Evolutionary conservation across 2,329 filamentous ascomycete species (phyloP).

Genomic region (Colletotrichum sp.): DNA sequence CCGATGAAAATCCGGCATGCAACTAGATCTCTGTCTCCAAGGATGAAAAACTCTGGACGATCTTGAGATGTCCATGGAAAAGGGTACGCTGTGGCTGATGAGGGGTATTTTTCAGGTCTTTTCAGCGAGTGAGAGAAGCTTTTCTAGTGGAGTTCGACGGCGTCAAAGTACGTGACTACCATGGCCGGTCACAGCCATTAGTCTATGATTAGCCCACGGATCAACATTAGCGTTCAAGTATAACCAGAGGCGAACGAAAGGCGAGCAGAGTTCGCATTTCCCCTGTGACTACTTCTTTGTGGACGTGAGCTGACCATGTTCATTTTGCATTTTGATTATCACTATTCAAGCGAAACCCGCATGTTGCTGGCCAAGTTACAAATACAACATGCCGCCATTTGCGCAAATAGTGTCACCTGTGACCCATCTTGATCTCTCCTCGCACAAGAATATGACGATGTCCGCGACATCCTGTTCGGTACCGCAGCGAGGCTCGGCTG

Average conservation of each 20-base stretch:
- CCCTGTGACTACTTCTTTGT: neutral
- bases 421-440: conserved; percentile 9
- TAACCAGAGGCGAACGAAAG: neutral
- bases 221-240: neutral
- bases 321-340: neutral
- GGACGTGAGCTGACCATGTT: neutral
- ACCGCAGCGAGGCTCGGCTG: conserved; percentile 5
- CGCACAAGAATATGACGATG: conserved; percentile 7
- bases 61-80: neutral
- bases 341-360: neutral
- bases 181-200: neutral
- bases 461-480: conserved; percentile 4
- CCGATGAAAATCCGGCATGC: neutral
- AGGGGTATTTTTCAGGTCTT: neutral
- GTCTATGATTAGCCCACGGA: neutral
- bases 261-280: neutral
- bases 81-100: neutral
- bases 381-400: conserved; percentile 11
- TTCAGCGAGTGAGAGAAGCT: neutral
- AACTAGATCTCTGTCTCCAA: neutral
- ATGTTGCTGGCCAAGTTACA: neutral
- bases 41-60: too few relatives aligned
- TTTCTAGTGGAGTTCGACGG: neutral
- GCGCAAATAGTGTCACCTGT: conserved; percentile 10
- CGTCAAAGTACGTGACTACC: neutral